These are phyloP conservation scores for Phytophthora litchii DNA, from an alignment of 352 stramenopile genomes.

Conservation along the genomic window DNA sequence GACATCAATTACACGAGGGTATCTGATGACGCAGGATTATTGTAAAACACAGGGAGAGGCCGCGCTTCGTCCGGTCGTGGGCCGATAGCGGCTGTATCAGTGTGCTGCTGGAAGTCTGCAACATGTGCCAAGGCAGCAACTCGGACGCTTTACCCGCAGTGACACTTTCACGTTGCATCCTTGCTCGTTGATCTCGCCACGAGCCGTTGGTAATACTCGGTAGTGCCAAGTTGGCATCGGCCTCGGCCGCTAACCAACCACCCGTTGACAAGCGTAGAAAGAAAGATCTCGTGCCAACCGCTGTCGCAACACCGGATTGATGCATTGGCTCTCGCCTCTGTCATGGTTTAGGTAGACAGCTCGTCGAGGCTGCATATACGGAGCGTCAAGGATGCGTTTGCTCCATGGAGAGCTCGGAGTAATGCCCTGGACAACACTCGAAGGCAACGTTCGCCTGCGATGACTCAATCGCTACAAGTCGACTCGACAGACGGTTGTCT, in stretches of 20 bases:
- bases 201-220: not conserved
- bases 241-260: not conserved
- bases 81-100: not conserved
- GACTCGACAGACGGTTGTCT: constrained; percentile 10
- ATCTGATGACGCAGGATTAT: not conserved
- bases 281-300: constrained; percentile 4
- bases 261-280: constrained; percentile 3
- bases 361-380: not conserved
- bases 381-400: constrained; percentile 1
- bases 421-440: constrained; percentile 2
- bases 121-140: constrained; percentile 1
- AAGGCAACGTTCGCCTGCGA: constrained; percentile 1
- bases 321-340: not conserved
- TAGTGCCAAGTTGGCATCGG: not conserved
- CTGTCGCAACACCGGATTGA: not conserved
- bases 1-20: not conserved
- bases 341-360: too few species aligned
- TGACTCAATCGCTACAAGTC: constrained; percentile 8
- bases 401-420: constrained; percentile 13
- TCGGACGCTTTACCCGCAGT: too few species aligned
- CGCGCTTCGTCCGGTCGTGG: constrained; percentile 2
- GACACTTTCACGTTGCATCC: not conserved
- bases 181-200: not conserved
- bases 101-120: constrained; percentile 5
- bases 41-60: not conserved